Percentiles rank a stretch among this genome's conserved stretches.
phyloP scores from a whole-genome alignment of 306 rosid species.

The peach (Prunus persica) region Prunus_persica_NCBIv2 NC_034012.1:5474001-5474500 shows the following conservation, averaged over 20 bases:
- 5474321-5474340: background rate
- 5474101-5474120: too few relatives aligned
- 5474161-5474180: background rate
- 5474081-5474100: background rate
- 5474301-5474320: background rate
- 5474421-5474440: slow-evolving; percentile 15
- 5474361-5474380: background rate
- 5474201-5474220: background rate
- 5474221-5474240: background rate
- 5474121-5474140: background rate
- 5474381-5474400: background rate
- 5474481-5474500: slow-evolving; percentile 48
- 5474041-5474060: background rate
- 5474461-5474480: slow-evolving; percentile 37
- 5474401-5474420: background rate
- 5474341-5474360: background rate
- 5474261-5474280: background rate
- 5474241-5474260: background rate
- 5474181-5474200: background rate
- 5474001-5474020: background rate
- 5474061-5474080: background rate
- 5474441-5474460: slow-evolving; percentile 26
- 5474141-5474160: background rate
- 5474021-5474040: background rate
- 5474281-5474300: background rate